Evolutionary conservation across 306 rosid species (phyloP), one percentile per base, ranked within the genome.

Genomic region (Canavalia gladiata): DNA sequence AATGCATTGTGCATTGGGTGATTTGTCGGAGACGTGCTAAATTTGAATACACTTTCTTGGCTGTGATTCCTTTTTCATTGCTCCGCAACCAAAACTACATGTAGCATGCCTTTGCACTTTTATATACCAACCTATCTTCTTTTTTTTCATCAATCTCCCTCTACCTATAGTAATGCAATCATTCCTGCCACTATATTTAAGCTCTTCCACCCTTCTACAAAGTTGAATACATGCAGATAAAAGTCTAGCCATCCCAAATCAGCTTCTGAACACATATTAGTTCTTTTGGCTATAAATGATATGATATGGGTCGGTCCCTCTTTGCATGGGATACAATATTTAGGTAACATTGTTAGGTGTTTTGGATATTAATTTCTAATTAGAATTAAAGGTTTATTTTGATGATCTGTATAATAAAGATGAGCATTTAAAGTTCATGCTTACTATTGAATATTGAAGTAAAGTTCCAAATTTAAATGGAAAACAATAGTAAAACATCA

Each of bases 11-110:
- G 78, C 28, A 82, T 28, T 3, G 82, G 76, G 25, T 76, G 83
- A 74, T 55, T 56, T 90, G 91, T 87, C 88, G 87, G 94, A 80
- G 83, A 88, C 88, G 86, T 90, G 94, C 87, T 85, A 42, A 1
- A 7, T 37, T 81, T 71, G 33, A 34, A 5, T 35, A 30, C 18
- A 50, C 84, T 87, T 77, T 74, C 30, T 64, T 45, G 1, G n/a
- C 7, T 50, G 8, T 10, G 25, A 77, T 0, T 46, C 66, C 65
- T 84, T 84, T 79, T 75, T 37, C 2, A 2, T 37, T 37, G 41
- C 41, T 18, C 25, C 25, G 25, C 25, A 18, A 18, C 25, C 25
- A 18, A 18, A 18, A 18, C 25, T 37, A 37, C 4, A 37, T 37
- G 41, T 37, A 37, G 10, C 5, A 60, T 60, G 12, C 1, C 50